Base-by-base conservation (phyloP, 805 yeast genomes). In the Kluyveromyces wickerhamii region DNA sequence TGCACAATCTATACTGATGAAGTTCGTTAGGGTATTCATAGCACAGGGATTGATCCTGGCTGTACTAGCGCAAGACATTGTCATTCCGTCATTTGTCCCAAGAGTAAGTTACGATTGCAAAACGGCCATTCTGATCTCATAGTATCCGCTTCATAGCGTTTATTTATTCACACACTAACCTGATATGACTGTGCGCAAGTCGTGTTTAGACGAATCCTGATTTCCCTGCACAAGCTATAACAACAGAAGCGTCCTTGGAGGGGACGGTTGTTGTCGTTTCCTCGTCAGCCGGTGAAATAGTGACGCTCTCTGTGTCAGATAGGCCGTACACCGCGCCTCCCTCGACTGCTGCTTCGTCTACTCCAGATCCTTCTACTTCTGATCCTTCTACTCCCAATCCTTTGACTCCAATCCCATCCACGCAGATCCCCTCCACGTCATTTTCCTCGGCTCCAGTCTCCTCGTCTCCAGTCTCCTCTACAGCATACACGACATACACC, bases 181-280 rank as follows among this genome's bases (percentile, higher is more conserved):
- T n/a, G n/a, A n/a, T n/a, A n/a, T n/a, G n/a, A n/a, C n/a, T n/a
- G n/a, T n/a, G n/a, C n/a, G n/a, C n/a, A n/a, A n/a, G n/a, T n/a
- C n/a, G 22, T 35, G 27, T 27, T 39, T 27, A 29, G 34, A 36
- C 42, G 9, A 38, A 36, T 24, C 27, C 42, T 13, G 42, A 35
- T 22, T 35, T 36, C 20, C 18, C 37, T 4, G 30, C 31, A 12
- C 21, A 32, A 9, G 21, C 19, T 9, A 31, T 35, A 13, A 35
- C 42, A 13, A 35, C 36, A n/a, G 34, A 19, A 5, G 22, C 38
- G 19, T 31, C 36, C 19, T 21, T 32, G 7, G 29, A 30, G 13
- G 39, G 39, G 17, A 38, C 42, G 13, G 29, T 22, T 9, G 36
- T 35, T 6, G 15, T 32, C 19, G 36, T 36, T 30, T 17, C 38